Evolutionary conservation across 2,329 filamentous ascomycete species (phyloP), one percentile per base, ranked within the genome.

Genomic region (Tolypocladium nubicola): DNA sequence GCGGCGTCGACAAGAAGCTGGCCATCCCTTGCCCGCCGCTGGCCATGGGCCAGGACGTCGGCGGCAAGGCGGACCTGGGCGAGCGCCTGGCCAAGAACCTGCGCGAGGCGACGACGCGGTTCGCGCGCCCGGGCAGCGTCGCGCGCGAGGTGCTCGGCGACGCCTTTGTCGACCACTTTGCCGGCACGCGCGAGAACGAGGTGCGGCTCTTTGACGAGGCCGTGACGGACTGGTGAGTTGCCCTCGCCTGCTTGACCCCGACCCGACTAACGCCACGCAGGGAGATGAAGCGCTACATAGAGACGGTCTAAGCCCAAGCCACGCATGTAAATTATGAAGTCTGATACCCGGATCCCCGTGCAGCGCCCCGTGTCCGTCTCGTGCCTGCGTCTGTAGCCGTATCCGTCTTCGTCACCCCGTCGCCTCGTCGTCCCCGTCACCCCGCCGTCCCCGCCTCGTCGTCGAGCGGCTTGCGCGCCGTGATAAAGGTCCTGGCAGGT

Each of bases 61-160:
- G 91, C 47, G 83, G 88, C 19, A 73, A 73, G 3, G 74, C 75
- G 0, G 92, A 96, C 67, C 77, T 83, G 69, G 92, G 92, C 1
- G 79, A 85, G 59, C 79, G 92, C 52, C 73, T 99, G 58, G 91
- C 94, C 33, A 96, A 90, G 78, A 90, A 79, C 58, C 71, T 99
- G 58, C 88, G 87, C 65, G 92, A 97, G 67, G 94, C 93, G 2
- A 94, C 87, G 1, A 83, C 82, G 53, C 80, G 82, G 53, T 97
- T 99, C 67, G 87, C 82, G 76, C 76, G 83, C 37, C 82, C 85
- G 65, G 89, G 82, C 1, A 97, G 93, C 70, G 79, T 97, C 19
- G 94, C 94, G n/a, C 81, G 94, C 58, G 89, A 97, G 69, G 89
- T 96, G 0, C 89, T 99, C 72, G 94, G 94, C 0, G 88, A 97